These are phyloP conservation scores for Lathyrus tuberosus DNA, from an alignment of 306 rosid genomes.

Conservation along the genomic window DNA sequence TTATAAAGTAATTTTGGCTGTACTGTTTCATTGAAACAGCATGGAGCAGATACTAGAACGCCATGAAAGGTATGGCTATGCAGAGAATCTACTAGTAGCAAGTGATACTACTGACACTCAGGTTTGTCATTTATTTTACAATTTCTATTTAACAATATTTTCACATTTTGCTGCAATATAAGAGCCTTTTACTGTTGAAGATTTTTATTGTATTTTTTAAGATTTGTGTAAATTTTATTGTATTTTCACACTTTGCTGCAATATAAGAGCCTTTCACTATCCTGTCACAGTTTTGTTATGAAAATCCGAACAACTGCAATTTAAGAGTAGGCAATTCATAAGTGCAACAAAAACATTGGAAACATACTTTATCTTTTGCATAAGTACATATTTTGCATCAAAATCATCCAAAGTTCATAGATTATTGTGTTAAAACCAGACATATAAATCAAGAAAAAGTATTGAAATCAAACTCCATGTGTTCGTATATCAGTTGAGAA, in stretches of 20 bases:
- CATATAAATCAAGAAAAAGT: background rate
- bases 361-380: background rate
- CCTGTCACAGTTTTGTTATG: too few relatives aligned
- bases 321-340: too few relatives aligned
- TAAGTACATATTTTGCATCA: background rate
- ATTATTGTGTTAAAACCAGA: background rate
- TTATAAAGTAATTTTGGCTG: background rate
- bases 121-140: slow-evolving; percentile 39
- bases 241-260: too few relatives aligned
- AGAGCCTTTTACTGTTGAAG: too few relatives aligned
- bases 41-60: slow-evolving; percentile 94
- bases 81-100: slow-evolving; percentile 54
- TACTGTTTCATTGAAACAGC: slow-evolving; percentile 42
- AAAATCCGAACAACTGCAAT: too few relatives aligned
- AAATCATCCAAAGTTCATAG: background rate
- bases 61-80: slow-evolving; percentile 71
- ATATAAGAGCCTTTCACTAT: too few relatives aligned
- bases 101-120: slow-evolving; percentile 56
- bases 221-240: too few relatives aligned
- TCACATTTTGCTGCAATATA: too few relatives aligned
- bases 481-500: background rate
- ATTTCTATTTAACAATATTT: too few relatives aligned
- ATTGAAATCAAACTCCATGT: background rate
- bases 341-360: background rate
- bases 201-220: too few relatives aligned